Percentiles rank a stretch among this genome's conserved stretches.
Evolutionary conservation across 352 stramenopile species (phyloP).

Genomic region (Phytopythium kandeliae): DNA sequence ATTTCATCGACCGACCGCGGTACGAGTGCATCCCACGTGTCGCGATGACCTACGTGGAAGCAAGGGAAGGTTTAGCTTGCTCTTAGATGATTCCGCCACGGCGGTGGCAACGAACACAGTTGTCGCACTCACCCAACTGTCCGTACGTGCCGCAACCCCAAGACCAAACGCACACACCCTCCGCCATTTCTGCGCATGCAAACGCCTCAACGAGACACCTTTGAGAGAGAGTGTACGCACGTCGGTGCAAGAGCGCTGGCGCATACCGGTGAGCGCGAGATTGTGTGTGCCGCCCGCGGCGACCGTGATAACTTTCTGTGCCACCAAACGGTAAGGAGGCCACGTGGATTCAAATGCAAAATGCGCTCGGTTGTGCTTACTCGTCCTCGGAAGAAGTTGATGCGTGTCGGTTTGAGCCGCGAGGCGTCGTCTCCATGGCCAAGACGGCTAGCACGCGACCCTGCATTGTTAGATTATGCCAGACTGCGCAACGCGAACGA

Average conservation of each 20-base stretch:
- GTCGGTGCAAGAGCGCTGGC: no score
- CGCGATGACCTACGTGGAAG: conserved; percentile 44
- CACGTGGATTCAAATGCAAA: no score
- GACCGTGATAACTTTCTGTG: conserved; percentile 73
- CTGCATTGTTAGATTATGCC: neutral
- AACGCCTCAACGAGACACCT: neutral
- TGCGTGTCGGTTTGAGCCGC: conserved; percentile 53
- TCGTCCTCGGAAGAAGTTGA: conserved; percentile 63
- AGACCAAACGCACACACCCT: conserved; percentile 62
- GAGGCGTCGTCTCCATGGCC: conserved; percentile 55
- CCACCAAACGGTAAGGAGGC: no score
- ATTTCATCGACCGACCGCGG: conserved; percentile 69
- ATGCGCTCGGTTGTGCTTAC: conserved; percentile 13
- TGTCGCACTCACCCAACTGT: conserved; percentile 42
- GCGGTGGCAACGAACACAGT: neutral
- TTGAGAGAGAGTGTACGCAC: neutral
- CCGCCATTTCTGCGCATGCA: conserved; percentile 33
- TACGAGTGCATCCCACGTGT: conserved; percentile 60
- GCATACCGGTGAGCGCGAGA: conserved; percentile 52
- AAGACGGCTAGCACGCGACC: conserved; percentile 29
- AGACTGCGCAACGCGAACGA: neutral
- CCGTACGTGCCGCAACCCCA: conserved; percentile 62
- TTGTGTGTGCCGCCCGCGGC: conserved; percentile 56
- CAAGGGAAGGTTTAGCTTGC: neutral
- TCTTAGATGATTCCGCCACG: neutral